A percentile compares a stretch with the other conserved stretches of the same genome.
Conservation (phyloP, 2,329 filamentous ascomycete genomes). For the Phaeoacremonium minimum region DNA sequence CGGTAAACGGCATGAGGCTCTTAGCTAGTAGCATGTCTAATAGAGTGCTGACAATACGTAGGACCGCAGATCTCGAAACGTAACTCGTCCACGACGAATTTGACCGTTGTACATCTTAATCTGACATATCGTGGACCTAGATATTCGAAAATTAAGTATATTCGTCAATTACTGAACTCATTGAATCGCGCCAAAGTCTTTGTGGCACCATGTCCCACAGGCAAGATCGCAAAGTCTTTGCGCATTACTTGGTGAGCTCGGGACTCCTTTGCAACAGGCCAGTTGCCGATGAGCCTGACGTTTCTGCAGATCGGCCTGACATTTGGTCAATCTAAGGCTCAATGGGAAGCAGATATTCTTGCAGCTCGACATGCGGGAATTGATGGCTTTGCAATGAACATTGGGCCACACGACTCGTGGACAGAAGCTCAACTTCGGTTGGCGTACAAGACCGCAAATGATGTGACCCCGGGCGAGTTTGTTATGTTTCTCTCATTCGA, state of each 20-base stretch:
- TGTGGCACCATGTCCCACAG: too few species aligned
- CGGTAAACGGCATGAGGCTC: too few species aligned
- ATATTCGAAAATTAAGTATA: too few species aligned
- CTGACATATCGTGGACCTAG: too few species aligned
- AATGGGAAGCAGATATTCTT: conserved; percentile 27
- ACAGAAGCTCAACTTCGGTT: conserved; percentile 22
- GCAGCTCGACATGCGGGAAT: conserved; percentile 29
- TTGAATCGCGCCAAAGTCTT: too few species aligned
- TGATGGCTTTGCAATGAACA: conserved; percentile 36
- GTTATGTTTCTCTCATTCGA: conserved; percentile 30
- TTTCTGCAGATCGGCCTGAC: conserved; percentile 23
- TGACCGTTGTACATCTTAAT: too few species aligned
- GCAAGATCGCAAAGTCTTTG: conserved; percentile 21
- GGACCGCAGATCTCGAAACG: too few species aligned
- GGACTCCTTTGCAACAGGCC: too few species aligned
- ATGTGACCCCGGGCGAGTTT: conserved; percentile 18
- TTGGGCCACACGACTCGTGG: conserved; percentile 25
- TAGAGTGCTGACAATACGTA: too few species aligned
- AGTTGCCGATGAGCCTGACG: background rate
- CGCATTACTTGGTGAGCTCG: conserved; percentile 19
- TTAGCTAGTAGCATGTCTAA: too few species aligned
- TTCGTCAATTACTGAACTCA: too few species aligned
- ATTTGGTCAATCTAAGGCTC: conserved; percentile 17
- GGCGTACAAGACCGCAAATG: conserved; percentile 25
- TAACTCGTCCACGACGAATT: too few species aligned